These are phyloP conservation scores for Starmerella sp. DNA, from an alignment of 805 yeast species.

Conservation along the genomic window DNA sequence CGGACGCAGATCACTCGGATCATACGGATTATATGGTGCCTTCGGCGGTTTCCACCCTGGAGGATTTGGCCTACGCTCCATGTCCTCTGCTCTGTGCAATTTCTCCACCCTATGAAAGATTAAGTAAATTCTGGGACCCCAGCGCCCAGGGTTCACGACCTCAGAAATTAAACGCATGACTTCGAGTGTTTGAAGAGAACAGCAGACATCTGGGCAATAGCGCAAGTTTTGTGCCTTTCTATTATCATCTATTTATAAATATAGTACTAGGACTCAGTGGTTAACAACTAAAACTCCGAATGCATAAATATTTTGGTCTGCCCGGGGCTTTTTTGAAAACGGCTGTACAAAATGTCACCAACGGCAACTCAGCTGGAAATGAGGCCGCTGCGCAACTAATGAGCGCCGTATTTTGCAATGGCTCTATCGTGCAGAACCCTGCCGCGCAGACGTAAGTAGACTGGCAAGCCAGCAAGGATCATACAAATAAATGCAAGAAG, in stretches of 20 bases:
- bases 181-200: not conserved
- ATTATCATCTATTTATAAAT: too few species aligned
- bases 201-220: not conserved
- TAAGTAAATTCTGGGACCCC: not conserved
- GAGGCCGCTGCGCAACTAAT: not conserved
- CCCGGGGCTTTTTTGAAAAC: too few species aligned
- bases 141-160: not conserved
- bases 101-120: not conserved
- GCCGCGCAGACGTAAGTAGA: conserved; percentile 22
- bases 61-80: conserved; percentile 61
- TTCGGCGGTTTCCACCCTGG: conserved; percentile 70
- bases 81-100: not conserved
- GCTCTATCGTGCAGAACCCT: conserved; percentile 7
- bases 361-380: too few species aligned
- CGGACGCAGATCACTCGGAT: conserved; percentile 64
- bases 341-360: too few species aligned
- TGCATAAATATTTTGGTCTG: too few species aligned
- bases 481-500: conserved; percentile 36
- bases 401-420: conserved; percentile 8
- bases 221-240: too few species aligned
- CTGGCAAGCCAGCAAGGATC: conserved; percentile 38
- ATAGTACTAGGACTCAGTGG: too few species aligned
- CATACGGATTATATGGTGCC: conserved; percentile 81
- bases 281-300: too few species aligned
- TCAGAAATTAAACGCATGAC: not conserved